A percentile compares a stretch with the other conserved stretches of the same genome.
These are phyloP conservation scores for Arabis alpina DNA, from an alignment of 345 rosid species.

Conservation along the genomic window DNA sequence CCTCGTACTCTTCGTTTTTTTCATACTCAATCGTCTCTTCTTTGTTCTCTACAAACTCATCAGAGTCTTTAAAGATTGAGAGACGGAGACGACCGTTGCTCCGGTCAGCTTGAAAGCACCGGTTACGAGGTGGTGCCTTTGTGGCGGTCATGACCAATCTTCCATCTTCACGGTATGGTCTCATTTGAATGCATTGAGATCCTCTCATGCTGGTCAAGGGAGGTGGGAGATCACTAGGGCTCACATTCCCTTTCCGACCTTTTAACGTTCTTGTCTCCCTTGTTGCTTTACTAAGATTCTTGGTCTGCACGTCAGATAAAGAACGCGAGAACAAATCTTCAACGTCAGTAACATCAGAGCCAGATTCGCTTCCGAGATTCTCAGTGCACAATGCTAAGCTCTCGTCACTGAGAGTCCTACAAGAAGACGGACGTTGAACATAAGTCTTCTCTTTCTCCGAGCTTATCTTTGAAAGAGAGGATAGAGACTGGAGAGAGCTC, in stretches of 20 bases:
- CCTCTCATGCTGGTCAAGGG: constrained; percentile 79
- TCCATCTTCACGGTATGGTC: constrained; percentile 77
- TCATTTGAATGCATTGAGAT: constrained; percentile 52
- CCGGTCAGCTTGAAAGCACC: constrained; percentile 64
- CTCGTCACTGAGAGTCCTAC: constrained; percentile 58
- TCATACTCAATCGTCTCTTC: constrained; percentile 34
- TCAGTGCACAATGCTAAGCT: constrained; percentile 93
- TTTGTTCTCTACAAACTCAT: constrained; percentile 22
- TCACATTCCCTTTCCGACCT: constrained; percentile 39
- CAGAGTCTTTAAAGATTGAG: constrained; percentile 43
- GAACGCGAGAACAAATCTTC: constrained; percentile 47
- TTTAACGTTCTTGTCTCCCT: constrained; percentile 46
- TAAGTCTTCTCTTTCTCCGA: constrained; percentile 45
- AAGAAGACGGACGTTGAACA: constrained; percentile 53
- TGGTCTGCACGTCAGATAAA: constrained; percentile 34
- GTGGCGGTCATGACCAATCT: constrained; percentile 67
- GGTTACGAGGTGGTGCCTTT: constrained; percentile 41
- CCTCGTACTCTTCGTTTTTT: constrained; percentile 25
- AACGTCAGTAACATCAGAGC: constrained; percentile 55
- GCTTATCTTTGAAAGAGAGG: constrained; percentile 30
- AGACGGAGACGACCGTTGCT: constrained; percentile 85
- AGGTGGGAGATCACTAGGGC: constrained; percentile 66
- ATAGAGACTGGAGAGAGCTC: constrained; percentile 60
- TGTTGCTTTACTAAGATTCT: constrained; percentile 22
- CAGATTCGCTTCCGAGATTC: constrained; percentile 81